These are phyloP conservation scores for Candida dubliniensis DNA, from an alignment of 1,139 yeast species.

Conservation along the genomic window DNA sequence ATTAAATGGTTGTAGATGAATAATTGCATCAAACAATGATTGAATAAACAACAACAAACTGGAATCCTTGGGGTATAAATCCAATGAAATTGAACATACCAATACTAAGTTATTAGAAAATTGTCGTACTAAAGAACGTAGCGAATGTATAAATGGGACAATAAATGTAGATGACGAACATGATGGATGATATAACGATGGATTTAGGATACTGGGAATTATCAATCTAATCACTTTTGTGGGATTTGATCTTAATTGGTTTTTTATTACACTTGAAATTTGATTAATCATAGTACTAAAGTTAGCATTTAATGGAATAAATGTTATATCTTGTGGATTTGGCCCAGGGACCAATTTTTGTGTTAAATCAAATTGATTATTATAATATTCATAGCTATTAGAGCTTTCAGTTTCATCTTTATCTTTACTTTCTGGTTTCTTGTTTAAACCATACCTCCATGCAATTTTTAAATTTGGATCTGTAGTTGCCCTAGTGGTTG, in stretches of 20 bases:
- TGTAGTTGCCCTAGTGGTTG: slow-evolving; percentile 20
- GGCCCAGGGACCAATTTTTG: slow-evolving; percentile 69
- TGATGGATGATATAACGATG: slow-evolving; percentile 67
- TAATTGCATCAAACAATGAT: slow-evolving; percentile 61
- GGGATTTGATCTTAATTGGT: slow-evolving; percentile 30
- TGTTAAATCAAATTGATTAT: slow-evolving; percentile 75
- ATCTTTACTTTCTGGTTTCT: slow-evolving; percentile 28
- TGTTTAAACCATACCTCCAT: slow-evolving; percentile 76
- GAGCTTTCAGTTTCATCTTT: slow-evolving; percentile 13
- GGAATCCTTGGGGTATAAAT: slow-evolving; percentile 59
- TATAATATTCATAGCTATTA: slow-evolving; percentile 51
- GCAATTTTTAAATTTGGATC: slow-evolving; percentile 70
- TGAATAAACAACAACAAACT: slow-evolving; percentile 57
- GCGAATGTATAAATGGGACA: slow-evolving; percentile 61
- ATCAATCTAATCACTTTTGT: slow-evolving; percentile 61
- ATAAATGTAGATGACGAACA: slow-evolving; percentile 49
- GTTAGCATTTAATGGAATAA: slow-evolving; percentile 39
- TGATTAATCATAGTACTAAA: slow-evolving; percentile 34
- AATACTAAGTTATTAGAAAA: slow-evolving; percentile 49
- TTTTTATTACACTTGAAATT: slow-evolving; percentile 41
- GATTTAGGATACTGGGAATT: slow-evolving; percentile 77
- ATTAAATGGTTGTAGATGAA: slow-evolving; percentile 81
- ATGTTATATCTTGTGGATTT: slow-evolving; percentile 57
- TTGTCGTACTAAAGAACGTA: slow-evolving; percentile 56
- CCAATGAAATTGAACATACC: slow-evolving; percentile 58